Evolutionary conservation across 176 grass and related monocot species (phyloP), one percentile per base, ranked within the genome.

Genomic region (Otatea glauca): DNA sequence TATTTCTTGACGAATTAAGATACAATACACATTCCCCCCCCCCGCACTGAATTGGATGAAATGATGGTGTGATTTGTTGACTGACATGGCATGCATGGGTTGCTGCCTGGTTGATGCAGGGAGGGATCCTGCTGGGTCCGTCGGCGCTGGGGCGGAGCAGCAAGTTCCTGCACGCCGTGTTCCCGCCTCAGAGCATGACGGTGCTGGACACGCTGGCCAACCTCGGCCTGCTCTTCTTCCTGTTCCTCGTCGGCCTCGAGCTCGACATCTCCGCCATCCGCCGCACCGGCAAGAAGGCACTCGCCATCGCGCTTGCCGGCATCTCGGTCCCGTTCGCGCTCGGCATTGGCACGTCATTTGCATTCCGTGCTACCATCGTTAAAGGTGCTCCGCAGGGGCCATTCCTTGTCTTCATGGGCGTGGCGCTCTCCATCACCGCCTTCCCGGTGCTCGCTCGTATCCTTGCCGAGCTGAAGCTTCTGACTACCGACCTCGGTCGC

Each of bases 171-270:
- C 24, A 87, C 65, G 2, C 56, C 2, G 93, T 95, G 1, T 95
- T 95, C 78, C 93, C 93, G 38, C 12, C 10, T 17, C 48, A 39
- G 50, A 93, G 93, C 88, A 63, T 95, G 83, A 86, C 91, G 41
- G 91, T 95, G 62, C 79, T 95, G 68, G 93, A 95, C 76, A 95
- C 93, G 25, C 70, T 95, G 6, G 80, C 93, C 35, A 95, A 93
- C 88, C 56, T 95, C 0, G 93, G 93, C 18, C 86, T 95, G 34
- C 86, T 95, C 48, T 91, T 95, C 86, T 95, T 95, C 68, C 91
- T 95, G 21, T 95, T 95, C 88, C 93, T 95, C 27, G 88, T 95
- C 15, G 93, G 93, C 4, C 93, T 95, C 4, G 93, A 95, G 74
- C 83, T 95, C 6, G 93, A 95, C 80, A 35, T 95, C 53, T 37